Evolutionary conservation across 169 alveolate genomes (phyloP).

Genomic region (Plasmodium relictum): DNA sequence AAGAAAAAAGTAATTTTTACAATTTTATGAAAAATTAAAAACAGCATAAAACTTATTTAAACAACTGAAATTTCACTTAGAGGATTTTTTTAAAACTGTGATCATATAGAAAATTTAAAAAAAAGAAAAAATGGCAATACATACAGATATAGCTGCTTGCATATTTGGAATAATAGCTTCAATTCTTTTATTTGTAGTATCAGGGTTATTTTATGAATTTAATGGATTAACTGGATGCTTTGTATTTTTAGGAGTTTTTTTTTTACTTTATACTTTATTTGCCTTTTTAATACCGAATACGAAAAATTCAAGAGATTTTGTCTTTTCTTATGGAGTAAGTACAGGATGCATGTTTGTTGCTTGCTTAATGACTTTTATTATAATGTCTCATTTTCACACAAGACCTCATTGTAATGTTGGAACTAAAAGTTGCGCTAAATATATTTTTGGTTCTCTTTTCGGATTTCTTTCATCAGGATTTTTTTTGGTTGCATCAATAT

Average conservation of each 20-base stretch:
- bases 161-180: constrained; percentile 49
- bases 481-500: constrained; percentile 30
- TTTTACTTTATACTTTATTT: constrained; percentile 23
- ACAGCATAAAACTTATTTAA: background rate
- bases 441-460: background rate
- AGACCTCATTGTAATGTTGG: background rate
- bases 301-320: constrained; percentile 47
- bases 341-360: constrained; percentile 36
- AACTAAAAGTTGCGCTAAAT: background rate
- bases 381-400: background rate
- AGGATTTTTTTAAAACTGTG: background rate
- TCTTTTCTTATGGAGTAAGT: constrained; percentile 44
- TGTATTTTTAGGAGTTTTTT: constrained; percentile 3
- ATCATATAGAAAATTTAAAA: background rate
- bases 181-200: constrained; percentile 28
- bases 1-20: too few relatives aligned
- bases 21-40: background rate
- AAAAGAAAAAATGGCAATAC: constrained; percentile 21
- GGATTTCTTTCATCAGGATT: constrained; percentile 34
- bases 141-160: constrained; percentile 12
- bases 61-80: too few relatives aligned
- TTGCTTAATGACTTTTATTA: constrained; percentile 27
- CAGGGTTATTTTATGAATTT: constrained; percentile 6
- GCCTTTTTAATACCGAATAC: constrained; percentile 38
- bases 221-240: constrained; percentile 18